Percentiles rank a stretch among this genome's conserved stretches.
Conservation (phyloP, 129 eudicot genomes). For the Flaveria brownii region DNA sequence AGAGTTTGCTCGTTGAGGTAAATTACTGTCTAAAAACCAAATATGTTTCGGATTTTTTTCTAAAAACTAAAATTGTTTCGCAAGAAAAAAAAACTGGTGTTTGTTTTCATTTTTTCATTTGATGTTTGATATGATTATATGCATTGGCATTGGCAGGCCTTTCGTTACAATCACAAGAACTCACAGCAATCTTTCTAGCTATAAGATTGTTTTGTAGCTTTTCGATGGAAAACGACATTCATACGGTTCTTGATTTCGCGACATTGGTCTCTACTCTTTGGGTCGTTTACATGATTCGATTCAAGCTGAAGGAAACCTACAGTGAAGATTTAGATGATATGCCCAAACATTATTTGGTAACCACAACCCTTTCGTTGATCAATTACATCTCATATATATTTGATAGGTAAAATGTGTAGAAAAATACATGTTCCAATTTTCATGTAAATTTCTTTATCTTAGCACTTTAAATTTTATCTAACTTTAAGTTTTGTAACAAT, state of each 20-base stretch:
- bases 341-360: conserved; percentile 73
- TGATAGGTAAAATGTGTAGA: neutral
- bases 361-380: neutral
- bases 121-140: neutral
- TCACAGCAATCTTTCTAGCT: conserved; percentile 78
- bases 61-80: too few species aligned
- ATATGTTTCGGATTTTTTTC: too few species aligned
- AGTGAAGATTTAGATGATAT: conserved; percentile 60
- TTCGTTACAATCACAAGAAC: conserved; percentile 83
- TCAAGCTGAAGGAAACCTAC: conserved; percentile 65
- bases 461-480: too few species aligned
- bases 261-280: conserved; percentile 74
- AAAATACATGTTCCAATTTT: too few species aligned
- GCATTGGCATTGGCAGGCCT: conserved; percentile 53
- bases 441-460: too few species aligned
- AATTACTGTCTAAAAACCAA: too few species aligned
- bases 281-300: conserved; percentile 89
- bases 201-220: conserved; percentile 68
- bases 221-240: conserved; percentile 76
- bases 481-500: too few species aligned
- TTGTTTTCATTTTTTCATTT: too few species aligned
- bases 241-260: conserved; percentile 74
- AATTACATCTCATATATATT: neutral
- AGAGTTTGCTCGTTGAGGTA: too few species aligned
- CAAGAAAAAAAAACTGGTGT: too few species aligned